Conservation (phyloP, 2,329 filamentous ascomycete species). For the Penicillium sclerotigenum region DNA sequence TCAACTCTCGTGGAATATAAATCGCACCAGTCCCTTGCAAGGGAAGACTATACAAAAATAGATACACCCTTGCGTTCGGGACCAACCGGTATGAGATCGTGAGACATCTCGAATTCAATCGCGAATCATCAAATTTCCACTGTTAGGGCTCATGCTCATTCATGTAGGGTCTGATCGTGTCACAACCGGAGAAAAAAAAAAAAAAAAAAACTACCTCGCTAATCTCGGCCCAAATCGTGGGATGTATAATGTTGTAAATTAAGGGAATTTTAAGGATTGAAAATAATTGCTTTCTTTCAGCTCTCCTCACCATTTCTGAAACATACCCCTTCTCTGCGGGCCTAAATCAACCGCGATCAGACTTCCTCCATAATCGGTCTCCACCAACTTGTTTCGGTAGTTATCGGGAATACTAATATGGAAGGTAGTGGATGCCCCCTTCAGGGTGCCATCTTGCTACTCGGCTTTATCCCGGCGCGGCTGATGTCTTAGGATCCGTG, state of each 20-base stretch:
- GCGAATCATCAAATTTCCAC: background rate
- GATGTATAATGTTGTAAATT: background rate
- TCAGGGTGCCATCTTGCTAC: background rate
- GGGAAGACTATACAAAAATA: slow-evolving; percentile 3
- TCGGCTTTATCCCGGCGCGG: background rate
- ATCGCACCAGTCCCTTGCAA: slow-evolving; percentile 10
- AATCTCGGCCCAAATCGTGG: background rate
- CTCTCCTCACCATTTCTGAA: background rate
- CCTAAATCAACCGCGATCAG: background rate
- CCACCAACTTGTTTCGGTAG: background rate
- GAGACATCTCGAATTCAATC: background rate
- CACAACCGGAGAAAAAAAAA: background rate
- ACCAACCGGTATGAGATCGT: background rate
- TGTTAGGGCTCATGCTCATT: background rate
- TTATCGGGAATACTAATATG: background rate
- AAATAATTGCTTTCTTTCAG: background rate
- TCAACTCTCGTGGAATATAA: background rate
- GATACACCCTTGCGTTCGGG: background rate
- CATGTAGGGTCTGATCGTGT: no score
- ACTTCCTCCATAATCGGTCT: background rate
- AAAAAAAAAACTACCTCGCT: background rate
- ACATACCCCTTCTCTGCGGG: background rate
- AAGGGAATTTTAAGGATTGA: background rate
- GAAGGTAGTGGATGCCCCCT: background rate
- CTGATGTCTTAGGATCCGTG: no score